Conservation (phyloP, 2,329 filamentous ascomycete genomes). For the Arthrobotrys iridis region DNA sequence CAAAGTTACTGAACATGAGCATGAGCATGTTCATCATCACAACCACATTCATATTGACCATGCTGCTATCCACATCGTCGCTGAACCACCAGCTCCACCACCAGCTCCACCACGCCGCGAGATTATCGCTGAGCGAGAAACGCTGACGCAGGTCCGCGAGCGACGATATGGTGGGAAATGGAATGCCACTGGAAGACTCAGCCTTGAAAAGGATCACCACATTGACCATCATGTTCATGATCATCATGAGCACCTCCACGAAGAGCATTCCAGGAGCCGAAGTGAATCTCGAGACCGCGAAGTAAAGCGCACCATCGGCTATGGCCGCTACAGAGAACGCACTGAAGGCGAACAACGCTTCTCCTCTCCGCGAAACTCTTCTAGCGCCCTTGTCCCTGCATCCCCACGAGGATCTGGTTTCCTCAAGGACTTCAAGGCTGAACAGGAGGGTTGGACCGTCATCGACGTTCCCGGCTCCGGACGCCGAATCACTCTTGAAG, state of each 20-base stretch:
- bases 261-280: constrained; percentile 38
- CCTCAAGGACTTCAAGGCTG: constrained; percentile 49
- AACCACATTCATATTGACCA: constrained; percentile 54
- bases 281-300: constrained; percentile 50
- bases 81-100: constrained; percentile 38
- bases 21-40: constrained; percentile 52
- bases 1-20: constrained; percentile 53
- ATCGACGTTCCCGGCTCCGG: constrained; percentile 46
- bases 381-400: constrained; percentile 39
- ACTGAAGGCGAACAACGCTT: constrained; percentile 30
- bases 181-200: constrained; percentile 51
- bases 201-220: constrained; percentile 27
- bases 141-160: constrained; percentile 40
- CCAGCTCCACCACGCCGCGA: constrained; percentile 34
- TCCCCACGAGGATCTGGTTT: constrained; percentile 50
- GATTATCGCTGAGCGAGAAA: constrained; percentile 42
- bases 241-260: constrained; percentile 27
- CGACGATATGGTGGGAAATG: constrained; percentile 51
- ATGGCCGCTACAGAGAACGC: constrained; percentile 48
- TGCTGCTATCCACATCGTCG: constrained; percentile 52
- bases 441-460: constrained; percentile 53
- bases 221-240: constrained; percentile 17
- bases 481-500: constrained; percentile 47
- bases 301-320: constrained; percentile 51
- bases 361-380: constrained; percentile 33